Percentiles rank a stretch among this genome's conserved stretches.
Conservation (phyloP, 1,139 yeast genomes). For the Suhomyces wounanorum region DNA sequence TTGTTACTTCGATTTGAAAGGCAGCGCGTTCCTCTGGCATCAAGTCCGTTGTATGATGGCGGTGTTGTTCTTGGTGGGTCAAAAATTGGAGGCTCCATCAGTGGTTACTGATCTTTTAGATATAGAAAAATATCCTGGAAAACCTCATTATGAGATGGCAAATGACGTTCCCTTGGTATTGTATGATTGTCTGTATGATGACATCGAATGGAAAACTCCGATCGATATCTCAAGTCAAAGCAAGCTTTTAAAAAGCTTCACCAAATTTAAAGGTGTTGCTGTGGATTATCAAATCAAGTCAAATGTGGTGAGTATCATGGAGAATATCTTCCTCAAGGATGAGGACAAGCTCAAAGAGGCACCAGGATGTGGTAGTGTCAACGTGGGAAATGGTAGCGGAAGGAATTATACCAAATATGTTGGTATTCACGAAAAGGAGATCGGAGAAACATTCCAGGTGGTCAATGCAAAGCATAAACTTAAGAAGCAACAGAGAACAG, state of each 20-base stretch:
- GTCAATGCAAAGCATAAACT: conserved; percentile 65
- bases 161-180: conserved; percentile 86
- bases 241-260: conserved; percentile 26
- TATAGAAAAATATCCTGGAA: conserved; percentile 56
- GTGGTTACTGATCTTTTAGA: conserved; percentile 63
- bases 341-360: conserved; percentile 19
- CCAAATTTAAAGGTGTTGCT: conserved; percentile 33
- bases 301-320: conserved; percentile 35
- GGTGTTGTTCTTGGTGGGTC: conserved; percentile 76
- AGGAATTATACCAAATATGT: conserved; percentile 56
- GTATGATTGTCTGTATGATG: conserved; percentile 79
- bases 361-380: conserved; percentile 41
- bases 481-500: conserved; percentile 35
- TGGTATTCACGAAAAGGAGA: conserved; percentile 58
- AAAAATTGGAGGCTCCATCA: conserved; percentile 62
- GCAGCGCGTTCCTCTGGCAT: conserved; percentile 96
- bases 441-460: conserved; percentile 62
- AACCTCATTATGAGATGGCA: conserved; percentile 89
- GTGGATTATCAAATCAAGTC: conserved; percentile 41
- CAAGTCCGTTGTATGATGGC: conserved; percentile 98
- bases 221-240: conserved; percentile 18
- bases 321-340: conserved; percentile 23
- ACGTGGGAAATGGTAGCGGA: conserved; percentile 75
- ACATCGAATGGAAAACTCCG: conserved; percentile 62
- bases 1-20: conserved; percentile 76